Percentiles rank a stretch among this genome's conserved stretches.
Conservation (phyloP, 192 early-diverging fungal genomes). For the Coemansia umbellata region DNA sequence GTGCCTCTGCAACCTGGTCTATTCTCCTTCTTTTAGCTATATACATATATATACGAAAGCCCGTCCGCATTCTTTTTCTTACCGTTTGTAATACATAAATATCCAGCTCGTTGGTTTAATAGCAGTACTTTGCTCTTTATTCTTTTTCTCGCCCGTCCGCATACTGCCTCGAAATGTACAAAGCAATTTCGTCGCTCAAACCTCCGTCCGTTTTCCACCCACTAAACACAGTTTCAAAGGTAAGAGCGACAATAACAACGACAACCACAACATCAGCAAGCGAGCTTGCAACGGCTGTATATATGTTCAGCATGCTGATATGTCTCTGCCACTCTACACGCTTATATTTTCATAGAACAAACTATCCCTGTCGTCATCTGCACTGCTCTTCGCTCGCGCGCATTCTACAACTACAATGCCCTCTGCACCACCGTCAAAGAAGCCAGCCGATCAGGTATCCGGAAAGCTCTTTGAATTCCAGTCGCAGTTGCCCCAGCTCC, state of each 20-base stretch:
- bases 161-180: constrained; percentile 32
- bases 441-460: constrained; percentile 12
- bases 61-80: background rate
- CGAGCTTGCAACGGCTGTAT: no score
- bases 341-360: no score
- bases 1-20: background rate
- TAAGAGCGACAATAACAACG: no score
- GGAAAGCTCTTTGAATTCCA: constrained; percentile 74
- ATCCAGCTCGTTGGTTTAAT: background rate
- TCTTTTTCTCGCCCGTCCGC: background rate
- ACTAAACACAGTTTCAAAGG: constrained; percentile 29
- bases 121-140: background rate
- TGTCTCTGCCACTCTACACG: no score
- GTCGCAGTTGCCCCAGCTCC: constrained; percentile 76
- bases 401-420: constrained; percentile 30
- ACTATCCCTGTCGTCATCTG: constrained; percentile 2
- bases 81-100: background rate
- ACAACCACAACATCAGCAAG: no score
- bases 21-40: background rate
- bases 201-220: constrained; percentile 31
- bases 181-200: constrained; percentile 40
- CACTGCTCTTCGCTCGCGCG: constrained; percentile 5
- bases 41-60: background rate
- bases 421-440: constrained; percentile 18
- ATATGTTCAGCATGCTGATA: no score